Percentiles rank a stretch among this genome's conserved stretches.
phyloP scores from a whole-genome alignment of 2,329 filamentous ascomycete genomes.

The Geosmithia putterillii region DNA sequence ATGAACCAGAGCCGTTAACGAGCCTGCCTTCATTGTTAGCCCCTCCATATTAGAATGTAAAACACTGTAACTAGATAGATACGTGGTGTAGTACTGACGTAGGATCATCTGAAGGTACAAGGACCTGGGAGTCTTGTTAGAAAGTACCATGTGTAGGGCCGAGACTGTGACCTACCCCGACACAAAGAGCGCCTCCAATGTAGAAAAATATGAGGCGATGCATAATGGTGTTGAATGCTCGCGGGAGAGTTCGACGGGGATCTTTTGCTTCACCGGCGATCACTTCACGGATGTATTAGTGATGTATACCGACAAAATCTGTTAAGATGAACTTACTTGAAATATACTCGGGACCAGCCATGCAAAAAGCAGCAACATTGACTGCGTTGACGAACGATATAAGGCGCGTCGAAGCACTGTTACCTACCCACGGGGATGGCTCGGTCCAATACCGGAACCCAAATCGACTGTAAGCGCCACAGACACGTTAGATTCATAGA shows the following conservation, averaged over 20 bases:
- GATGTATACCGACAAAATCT: neutral
- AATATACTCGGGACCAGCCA: slow-evolving; percentile 46
- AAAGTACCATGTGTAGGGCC: neutral
- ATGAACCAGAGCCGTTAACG: neutral
- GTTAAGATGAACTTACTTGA: slow-evolving; percentile 13
- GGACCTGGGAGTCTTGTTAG: neutral
- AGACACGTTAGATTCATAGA: neutral
- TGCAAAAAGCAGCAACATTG: slow-evolving; percentile 1
- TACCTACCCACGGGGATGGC: neutral
- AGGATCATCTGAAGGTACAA: slow-evolving; percentile 1
- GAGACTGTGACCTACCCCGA: slow-evolving; percentile 23
- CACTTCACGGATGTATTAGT: slow-evolving; percentile 7
- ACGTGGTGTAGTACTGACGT: neutral
- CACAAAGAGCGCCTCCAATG: slow-evolving; percentile 49
- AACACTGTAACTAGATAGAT: neutral
- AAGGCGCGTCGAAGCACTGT: neutral
- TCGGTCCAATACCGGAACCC: slow-evolving; percentile 3
- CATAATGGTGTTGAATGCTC: slow-evolving; percentile 61
- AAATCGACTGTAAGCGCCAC: neutral
- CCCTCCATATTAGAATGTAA: too few relatives aligned
- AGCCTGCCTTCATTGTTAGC: neutral
- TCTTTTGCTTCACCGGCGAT: slow-evolving; percentile 47
- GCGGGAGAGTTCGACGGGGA: slow-evolving; percentile 12
- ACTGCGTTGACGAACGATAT: slow-evolving; percentile 2
- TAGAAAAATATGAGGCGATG: slow-evolving; percentile 58